phyloP scores from a whole-genome alignment of 768 basidiomycete genomes.

The Tubosaeta brunneosetosa region DNA sequence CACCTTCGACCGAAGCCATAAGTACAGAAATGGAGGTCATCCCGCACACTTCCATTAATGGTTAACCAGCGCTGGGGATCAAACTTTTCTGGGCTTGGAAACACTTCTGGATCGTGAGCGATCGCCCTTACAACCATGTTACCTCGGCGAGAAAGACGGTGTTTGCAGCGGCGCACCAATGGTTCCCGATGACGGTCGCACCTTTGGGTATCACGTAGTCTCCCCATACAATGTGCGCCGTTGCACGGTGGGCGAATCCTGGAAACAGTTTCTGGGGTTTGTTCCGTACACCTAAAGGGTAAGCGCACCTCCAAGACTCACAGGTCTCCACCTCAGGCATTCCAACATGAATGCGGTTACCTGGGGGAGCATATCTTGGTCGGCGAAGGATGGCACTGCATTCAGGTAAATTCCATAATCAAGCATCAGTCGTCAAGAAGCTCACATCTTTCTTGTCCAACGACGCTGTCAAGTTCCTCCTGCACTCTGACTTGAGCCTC shows the following conservation, averaged over 20 bases:
- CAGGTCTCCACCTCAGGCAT: constrained; percentile 35
- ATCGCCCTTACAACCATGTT: constrained; percentile 27
- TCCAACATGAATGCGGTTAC: constrained; percentile 37
- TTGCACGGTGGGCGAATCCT: constrained; percentile 60
- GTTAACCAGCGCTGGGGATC: constrained; percentile 50
- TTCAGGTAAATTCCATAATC: not conserved
- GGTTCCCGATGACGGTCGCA: constrained; percentile 35
- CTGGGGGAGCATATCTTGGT: constrained; percentile 31
- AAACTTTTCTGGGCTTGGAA: constrained; percentile 52
- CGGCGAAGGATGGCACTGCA: constrained; percentile 36
- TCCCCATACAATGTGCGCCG: constrained; percentile 45
- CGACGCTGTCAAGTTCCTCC: constrained; percentile 47
- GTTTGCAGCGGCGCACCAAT: constrained; percentile 18
- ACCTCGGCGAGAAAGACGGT: not conserved
- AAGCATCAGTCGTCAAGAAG: not conserved
- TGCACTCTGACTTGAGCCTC: constrained; percentile 47
- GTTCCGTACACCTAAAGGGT: not conserved
- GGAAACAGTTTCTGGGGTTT: constrained; percentile 14
- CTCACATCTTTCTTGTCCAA: constrained; percentile 38
- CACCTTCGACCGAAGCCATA: constrained; percentile 35
- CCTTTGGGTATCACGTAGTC: constrained; percentile 39
- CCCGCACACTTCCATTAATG: constrained; percentile 18
- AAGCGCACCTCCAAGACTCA: constrained; percentile 25
- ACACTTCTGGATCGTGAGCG: constrained; percentile 48
- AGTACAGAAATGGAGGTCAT: constrained; percentile 28